These are phyloP conservation scores for Botrytis fragariae DNA, from an alignment of 2,329 filamentous ascomycete genomes.

Conservation along the genomic window DNA sequence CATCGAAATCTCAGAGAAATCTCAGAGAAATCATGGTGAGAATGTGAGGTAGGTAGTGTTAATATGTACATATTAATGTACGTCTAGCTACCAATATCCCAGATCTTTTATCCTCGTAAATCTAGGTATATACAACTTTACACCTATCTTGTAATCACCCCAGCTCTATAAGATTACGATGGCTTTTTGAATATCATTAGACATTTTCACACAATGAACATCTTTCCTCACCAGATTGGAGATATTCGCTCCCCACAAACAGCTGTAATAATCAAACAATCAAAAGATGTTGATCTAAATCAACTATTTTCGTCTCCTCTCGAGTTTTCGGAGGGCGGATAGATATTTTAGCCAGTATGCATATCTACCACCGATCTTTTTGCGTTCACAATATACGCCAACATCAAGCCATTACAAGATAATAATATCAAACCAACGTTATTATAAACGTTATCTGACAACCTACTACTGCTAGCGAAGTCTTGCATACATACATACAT, in stretches of 20 bases:
- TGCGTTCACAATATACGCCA: background rate
- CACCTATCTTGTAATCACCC: background rate
- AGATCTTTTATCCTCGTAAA: background rate
- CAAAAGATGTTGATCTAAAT: background rate
- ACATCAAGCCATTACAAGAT: background rate
- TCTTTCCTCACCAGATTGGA: background rate
- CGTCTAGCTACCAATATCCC: background rate
- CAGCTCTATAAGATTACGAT: background rate
- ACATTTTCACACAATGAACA: background rate
- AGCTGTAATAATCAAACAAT: background rate
- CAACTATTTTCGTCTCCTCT: background rate
- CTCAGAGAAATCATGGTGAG: background rate
- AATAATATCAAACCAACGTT: background rate
- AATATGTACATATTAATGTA: rapidly evolving
- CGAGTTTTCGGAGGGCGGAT: background rate
- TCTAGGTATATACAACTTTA: background rate
- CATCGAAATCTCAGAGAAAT: background rate
- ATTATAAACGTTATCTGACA: background rate
- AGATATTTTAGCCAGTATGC: background rate
- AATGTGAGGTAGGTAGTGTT: background rate
- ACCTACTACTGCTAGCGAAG: conserved; percentile 7
- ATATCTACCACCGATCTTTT: background rate
- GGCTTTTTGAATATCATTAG: background rate
- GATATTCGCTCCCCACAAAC: background rate
- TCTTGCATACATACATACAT: background rate